Base-by-base conservation (phyloP, 2,329 filamentous ascomycete genomes). In the Monosporascus cannonballus region DNA sequence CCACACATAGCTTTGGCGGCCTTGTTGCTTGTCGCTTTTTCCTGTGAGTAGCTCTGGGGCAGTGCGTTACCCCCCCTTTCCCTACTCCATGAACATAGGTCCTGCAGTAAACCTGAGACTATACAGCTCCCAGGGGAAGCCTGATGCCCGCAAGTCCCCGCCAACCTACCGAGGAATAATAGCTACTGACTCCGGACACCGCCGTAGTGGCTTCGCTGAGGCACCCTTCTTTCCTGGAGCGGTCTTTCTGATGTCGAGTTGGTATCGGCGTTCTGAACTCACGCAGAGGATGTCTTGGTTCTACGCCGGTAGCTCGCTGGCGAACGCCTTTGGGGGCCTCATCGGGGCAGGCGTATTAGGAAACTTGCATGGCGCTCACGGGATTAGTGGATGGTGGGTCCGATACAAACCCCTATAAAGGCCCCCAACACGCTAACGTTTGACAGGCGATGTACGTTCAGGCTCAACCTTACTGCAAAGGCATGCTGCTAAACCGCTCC, bases 171-270 rank as follows among this genome's bases (percentile, higher is more conserved):
- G 11, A 34, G 30, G 11, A 5, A 34, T 34, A 34, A 34, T 34
- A 14, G 30, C 30, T 14, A 14, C 30, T 34, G 4, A 34, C 30
- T 34, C 30, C 30, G 11, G 30, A 34, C 2, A 34, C 14, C 30
- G 30, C 30, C 9, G 30, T 34, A 34, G 30, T 34, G 25, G 49
- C 6, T 17, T 37, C 15, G 65, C 73, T 0, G 78, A 81, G 56
- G 78, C 79, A 0, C 76, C 76, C 0, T 79, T 76, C 57, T 79
- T 79, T 48, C 76, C 77, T 0, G 75, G 75, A 0, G 75, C 74
- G 0, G 65, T 78, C 2, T 73, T 76, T 44, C 51, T 76, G 3
- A 74, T 77, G 73, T 71, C 68, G 5, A 74, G 68, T 0, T 78
- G 74, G 73, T 76, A 75, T 47, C 73, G 69, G 0, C 66, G 74